These are phyloP conservation scores for Starmerella roubikii DNA, from an alignment of 805 yeast genomes.

Conservation along the genomic window DNA sequence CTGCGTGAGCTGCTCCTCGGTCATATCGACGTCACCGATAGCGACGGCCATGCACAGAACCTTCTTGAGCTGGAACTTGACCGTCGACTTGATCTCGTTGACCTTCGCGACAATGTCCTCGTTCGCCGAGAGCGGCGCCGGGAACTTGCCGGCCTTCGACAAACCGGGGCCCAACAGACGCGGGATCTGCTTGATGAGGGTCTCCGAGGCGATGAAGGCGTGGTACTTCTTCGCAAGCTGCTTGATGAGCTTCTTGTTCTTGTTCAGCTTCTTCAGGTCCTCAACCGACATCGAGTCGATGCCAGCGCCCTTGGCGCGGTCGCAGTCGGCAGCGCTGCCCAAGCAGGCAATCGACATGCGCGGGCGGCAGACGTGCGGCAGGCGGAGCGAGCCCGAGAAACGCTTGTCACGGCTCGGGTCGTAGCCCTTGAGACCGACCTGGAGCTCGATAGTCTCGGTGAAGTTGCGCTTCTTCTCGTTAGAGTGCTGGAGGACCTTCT, in stretches of 20 bases:
- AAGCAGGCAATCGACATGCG: slow-evolving; percentile 99
- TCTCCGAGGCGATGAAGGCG: slow-evolving; percentile 99
- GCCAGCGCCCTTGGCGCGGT: slow-evolving; percentile 99
- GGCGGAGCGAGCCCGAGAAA: slow-evolving; percentile 98
- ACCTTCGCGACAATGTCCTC: slow-evolving; percentile 95
- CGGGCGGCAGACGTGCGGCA: slow-evolving; percentile 99
- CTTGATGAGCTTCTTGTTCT: slow-evolving; percentile 99
- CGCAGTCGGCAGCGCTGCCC: slow-evolving; percentile 99
- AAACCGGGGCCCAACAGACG: slow-evolving; percentile 99
- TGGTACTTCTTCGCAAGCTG: slow-evolving; percentile 99
- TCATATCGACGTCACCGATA: slow-evolving; percentile 99
- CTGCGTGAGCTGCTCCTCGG: slow-evolving; percentile 87
- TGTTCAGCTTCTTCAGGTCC: slow-evolving; percentile 99
- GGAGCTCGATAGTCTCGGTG: slow-evolving; percentile 98
- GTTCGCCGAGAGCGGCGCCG: slow-evolving; percentile 99
- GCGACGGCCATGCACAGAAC: slow-evolving; percentile 99
- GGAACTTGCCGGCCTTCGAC: slow-evolving; percentile 99
- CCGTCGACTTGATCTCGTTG: slow-evolving; percentile 95
- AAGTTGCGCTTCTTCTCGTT: slow-evolving; percentile 99
- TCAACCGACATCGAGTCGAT: slow-evolving; percentile 99
- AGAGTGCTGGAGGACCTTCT: slow-evolving; percentile 79
- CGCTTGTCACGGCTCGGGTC: slow-evolving; percentile 99
- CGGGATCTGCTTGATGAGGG: slow-evolving; percentile 98
- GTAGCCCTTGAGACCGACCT: slow-evolving; percentile 99
- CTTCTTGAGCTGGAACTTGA: slow-evolving; percentile 99